Evolutionary conservation across 2,329 filamentous ascomycete species (phyloP), one percentile per base, ranked within the genome.

Genomic region (Anisogramma anomala): DNA sequence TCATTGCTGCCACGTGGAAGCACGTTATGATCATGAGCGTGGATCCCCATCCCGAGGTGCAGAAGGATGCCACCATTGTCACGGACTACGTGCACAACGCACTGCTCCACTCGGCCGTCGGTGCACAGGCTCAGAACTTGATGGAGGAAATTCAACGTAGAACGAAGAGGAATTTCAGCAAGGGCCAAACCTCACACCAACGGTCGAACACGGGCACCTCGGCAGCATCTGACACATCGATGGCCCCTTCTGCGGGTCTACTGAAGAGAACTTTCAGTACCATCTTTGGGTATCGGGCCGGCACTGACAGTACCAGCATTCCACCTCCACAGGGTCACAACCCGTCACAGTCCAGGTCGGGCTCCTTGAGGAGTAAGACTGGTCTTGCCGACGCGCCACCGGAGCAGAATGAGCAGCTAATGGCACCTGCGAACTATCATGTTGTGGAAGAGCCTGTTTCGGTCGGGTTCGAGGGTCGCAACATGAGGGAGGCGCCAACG

Each of bases 1-100:
- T 94, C 14, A 95, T 93, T 58, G 82, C 88, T 22, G 84, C 88
- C 1, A 82, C 93, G 48, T 98, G 91, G 91, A 91, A 94, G 58
- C 84, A 95, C 54, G 72, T 93, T 32, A 68, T 95, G 45, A 84
- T 94, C 48, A 71, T 96, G 59, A 89, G 86, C 33, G 85, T 94
- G 14, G 91, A 98, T 56, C 89, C 91, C 30, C 88, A 95, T 55
- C 87, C 89, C 1, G 89, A 96, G 55, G 84, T 96, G 25, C 84
- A 93, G 48, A 74, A 82, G 49, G 84, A 91, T 57, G 89, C 87
- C 8, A 79, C 78, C 5, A 71, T 82, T n/a, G 79, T 96, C 33
- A 77, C 94, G 22, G 91, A 98, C 59, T 84, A 82, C 53, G 72
- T 96, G 19, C 80, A 95, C 55, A 72, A 82, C 37, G 74, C 79